Evolutionary conservation across 768 basidiomycete species (phyloP).

Genomic region (Leccinellum albellum): DNA sequence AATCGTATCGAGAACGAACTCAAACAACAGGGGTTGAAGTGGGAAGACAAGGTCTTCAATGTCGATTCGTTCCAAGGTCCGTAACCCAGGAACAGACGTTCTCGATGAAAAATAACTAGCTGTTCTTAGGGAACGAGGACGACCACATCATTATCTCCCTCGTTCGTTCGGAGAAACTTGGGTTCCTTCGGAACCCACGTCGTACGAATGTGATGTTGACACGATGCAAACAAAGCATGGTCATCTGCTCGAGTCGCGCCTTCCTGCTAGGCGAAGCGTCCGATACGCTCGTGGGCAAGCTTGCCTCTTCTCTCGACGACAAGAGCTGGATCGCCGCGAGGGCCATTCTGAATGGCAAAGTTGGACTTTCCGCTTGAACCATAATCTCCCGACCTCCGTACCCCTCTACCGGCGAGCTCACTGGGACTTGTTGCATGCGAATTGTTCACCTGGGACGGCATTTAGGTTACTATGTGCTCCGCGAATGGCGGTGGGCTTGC

Average conservation of each 20-base stretch:
- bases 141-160: slow-evolving; percentile 70
- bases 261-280: slow-evolving; percentile 21
- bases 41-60: slow-evolving; percentile 70
- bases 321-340: slow-evolving; percentile 13
- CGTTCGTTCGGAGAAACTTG: slow-evolving; percentile 56
- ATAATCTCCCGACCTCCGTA: too few species aligned
- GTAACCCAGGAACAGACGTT: slow-evolving; percentile 5
- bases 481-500: background rate
- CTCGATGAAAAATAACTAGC: slow-evolving; percentile 9
- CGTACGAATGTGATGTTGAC: slow-evolving; percentile 87
- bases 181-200: slow-evolving; percentile 61
- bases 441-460: background rate
- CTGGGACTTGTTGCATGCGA: slow-evolving; percentile 4
- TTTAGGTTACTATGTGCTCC: background rate
- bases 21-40: slow-evolving; percentile 43
- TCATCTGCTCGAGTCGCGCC: too few species aligned
- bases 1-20: slow-evolving; percentile 53
- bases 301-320: slow-evolving; percentile 14
- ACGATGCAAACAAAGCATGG: slow-evolving; percentile 72
- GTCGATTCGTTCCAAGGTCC: slow-evolving; percentile 80
- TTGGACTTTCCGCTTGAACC: background rate
- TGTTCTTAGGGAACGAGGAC: slow-evolving; percentile 67
- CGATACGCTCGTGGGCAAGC: slow-evolving; percentile 22
- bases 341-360: background rate
- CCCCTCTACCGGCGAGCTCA: background rate